phyloP scores from a whole-genome alignment of 2,329 filamentous ascomycete species.

The Ophiostoma pallidulum region DNA sequence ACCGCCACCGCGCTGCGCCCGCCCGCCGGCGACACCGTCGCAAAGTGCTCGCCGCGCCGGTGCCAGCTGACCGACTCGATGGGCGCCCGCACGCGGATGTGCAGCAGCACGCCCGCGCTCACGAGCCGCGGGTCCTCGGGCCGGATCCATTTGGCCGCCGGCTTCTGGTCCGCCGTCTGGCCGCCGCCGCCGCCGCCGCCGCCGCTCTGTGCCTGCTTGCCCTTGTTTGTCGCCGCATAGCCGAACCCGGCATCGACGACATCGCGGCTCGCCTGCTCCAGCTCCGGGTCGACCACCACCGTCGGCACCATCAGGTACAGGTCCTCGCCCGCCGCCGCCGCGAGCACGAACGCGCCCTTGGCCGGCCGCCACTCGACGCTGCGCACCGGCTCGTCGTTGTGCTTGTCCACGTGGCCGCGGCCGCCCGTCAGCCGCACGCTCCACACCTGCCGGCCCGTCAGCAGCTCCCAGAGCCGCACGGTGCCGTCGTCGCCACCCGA shows the following conservation, averaged over 20 bases:
- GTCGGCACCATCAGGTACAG: slow-evolving; percentile 76
- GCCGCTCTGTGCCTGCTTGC: slow-evolving; percentile 41
- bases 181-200: slow-evolving; percentile 47
- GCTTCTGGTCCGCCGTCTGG: no score
- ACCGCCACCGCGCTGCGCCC: slow-evolving; percentile 78
- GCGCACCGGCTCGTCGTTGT: slow-evolving; percentile 63
- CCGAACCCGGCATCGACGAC: slow-evolving; percentile 86
- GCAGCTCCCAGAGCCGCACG: slow-evolving; percentile 79
- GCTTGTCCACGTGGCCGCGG: slow-evolving; percentile 31
- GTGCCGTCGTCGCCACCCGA: slow-evolving; percentile 93
- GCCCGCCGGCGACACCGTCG: slow-evolving; percentile 76
- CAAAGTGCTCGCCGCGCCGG: slow-evolving; percentile 85
- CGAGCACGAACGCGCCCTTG: slow-evolving; percentile 69
- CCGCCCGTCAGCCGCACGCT: slow-evolving; percentile 61
- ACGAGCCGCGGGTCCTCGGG: slow-evolving; percentile 65
- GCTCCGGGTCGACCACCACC: slow-evolving; percentile 54
- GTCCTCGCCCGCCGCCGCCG: slow-evolving; percentile 75
- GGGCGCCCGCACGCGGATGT: slow-evolving; percentile 66
- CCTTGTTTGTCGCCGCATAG: slow-evolving; percentile 66
- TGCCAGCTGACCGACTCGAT: slow-evolving; percentile 93
- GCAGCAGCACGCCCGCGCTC: slow-evolving; percentile 68
- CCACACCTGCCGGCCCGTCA: slow-evolving; percentile 83
- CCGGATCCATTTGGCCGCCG: slow-evolving; percentile 73
- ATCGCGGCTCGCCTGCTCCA: slow-evolving; percentile 65
- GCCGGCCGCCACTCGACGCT: slow-evolving; percentile 83